Conservation (phyloP, 176 grass and related monocot genomes). For the Rhynchospora breviuscula region DNA sequence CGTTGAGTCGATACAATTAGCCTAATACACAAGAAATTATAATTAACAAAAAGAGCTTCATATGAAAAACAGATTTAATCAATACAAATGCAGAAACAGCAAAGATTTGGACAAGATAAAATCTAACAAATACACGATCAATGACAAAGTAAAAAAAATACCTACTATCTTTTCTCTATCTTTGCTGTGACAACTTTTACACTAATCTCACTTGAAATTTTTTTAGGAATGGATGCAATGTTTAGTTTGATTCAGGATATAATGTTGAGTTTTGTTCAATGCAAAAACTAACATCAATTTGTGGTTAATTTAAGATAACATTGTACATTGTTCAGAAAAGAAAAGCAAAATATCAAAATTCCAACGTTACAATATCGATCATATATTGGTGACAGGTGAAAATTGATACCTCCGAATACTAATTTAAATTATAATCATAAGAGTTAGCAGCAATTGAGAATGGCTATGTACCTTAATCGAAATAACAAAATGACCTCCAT, state of each 20-base stretch:
- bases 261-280: neutral
- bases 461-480: conserved; percentile 68
- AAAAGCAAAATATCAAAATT: neutral
- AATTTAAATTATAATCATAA: neutral
- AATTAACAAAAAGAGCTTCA: neutral
- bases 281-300: neutral
- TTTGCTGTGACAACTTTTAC: too few relatives aligned
- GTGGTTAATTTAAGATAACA: too few relatives aligned
- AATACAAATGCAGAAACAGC: too few relatives aligned
- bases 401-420: neutral
- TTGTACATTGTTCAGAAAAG: neutral
- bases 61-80: neutral
- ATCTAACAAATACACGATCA: too few relatives aligned
- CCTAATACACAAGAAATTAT: conserved; percentile 25
- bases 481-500: conserved; percentile 85
- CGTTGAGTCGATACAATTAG: conserved; percentile 82
- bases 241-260: too few relatives aligned
- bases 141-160: too few relatives aligned
- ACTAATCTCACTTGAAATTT: too few relatives aligned
- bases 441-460: neutral
- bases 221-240: too few relatives aligned
- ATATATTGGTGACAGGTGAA: neutral
- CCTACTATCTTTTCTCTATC: too few relatives aligned
- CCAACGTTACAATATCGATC: neutral
- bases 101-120: neutral